Conservation (phyloP, 2,329 filamentous ascomycete species). For the Gremmenia infestans region DNA sequence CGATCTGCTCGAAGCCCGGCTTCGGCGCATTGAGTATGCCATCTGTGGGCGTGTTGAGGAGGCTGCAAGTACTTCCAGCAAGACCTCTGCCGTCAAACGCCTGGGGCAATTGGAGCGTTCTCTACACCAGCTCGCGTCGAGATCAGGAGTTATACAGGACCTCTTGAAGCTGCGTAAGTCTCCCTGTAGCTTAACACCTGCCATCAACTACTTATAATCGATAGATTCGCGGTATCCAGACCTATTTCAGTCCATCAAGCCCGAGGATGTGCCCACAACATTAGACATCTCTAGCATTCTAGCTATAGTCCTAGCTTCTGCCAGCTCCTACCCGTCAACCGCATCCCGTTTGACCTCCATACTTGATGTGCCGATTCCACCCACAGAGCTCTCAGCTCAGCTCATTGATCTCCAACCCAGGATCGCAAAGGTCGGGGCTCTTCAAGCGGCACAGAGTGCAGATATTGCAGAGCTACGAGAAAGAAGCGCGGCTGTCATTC, state of each 20-base stretch:
- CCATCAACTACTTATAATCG: constrained; percentile 9
- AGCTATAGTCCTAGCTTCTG: constrained; percentile 30
- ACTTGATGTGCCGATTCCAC: constrained; percentile 29
- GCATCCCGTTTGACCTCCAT: constrained; percentile 32
- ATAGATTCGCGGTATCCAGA: constrained; percentile 31
- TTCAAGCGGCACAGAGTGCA: constrained; percentile 28
- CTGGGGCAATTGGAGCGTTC: constrained; percentile 20
- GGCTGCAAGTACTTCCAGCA: constrained; percentile 1
- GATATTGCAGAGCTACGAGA: constrained; percentile 29
- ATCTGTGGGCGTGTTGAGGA: constrained; percentile 21
- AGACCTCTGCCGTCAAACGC: constrained; percentile 13
- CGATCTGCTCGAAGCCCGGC: constrained; percentile 28
- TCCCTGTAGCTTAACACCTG: neutral
- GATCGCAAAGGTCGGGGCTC: constrained; percentile 27
- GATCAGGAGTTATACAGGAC: constrained; percentile 30
- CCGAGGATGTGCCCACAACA: constrained; percentile 23
- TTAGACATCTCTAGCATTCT: constrained; percentile 25
- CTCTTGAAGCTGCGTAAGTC: constrained; percentile 30
- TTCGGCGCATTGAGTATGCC: constrained; percentile 29
- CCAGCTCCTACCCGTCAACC: constrained; percentile 30
- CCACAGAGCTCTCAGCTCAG: constrained; percentile 27
- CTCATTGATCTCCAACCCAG: constrained; percentile 31
- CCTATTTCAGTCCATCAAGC: constrained; percentile 28
- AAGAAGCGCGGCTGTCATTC: constrained; percentile 27
- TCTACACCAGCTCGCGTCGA: constrained; percentile 19